phyloP scores from a whole-genome alignment of 2,329 filamentous ascomycete species.

The Cordyceps farinosa region DNA sequence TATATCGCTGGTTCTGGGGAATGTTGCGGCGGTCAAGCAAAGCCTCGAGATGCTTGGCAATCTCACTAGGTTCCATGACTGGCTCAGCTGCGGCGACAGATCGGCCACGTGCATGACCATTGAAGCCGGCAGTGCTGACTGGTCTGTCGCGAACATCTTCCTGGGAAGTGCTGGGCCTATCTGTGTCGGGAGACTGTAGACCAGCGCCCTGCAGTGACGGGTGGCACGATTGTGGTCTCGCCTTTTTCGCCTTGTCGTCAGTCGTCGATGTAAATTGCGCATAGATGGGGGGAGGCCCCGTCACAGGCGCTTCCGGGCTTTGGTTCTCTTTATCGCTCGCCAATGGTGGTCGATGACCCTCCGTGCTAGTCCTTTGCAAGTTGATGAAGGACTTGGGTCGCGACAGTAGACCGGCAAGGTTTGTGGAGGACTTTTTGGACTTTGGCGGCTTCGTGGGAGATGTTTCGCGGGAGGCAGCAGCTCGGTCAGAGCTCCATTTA shows the following conservation, averaged over 20 bases:
- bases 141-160: not conserved
- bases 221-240: constrained; percentile 11
- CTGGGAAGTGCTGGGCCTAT: not conserved
- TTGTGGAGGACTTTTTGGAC: constrained; percentile 80
- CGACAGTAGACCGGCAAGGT: constrained; percentile 72
- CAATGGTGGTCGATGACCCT: constrained; percentile 47
- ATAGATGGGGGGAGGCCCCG: constrained; percentile 67
- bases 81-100: constrained; percentile 45
- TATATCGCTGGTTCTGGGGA: constrained; percentile 86
- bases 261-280: constrained; percentile 58
- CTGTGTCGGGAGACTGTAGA: not conserved
- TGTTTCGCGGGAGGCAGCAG: constrained; percentile 43
- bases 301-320: constrained; percentile 45
- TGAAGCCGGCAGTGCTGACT: constrained; percentile 32
- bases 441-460: constrained; percentile 59
- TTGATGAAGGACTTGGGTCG: constrained; percentile 71
- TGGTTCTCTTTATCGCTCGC: constrained; percentile 77
- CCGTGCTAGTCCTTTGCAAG: constrained; percentile 51
- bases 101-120: constrained; percentile 37
- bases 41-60: constrained; percentile 56
- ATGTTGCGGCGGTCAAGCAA: constrained; percentile 85
- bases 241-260: constrained; percentile 30
- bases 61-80: constrained; percentile 50
- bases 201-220: not conserved
- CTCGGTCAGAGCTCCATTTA: constrained; percentile 37